Evolutionary conservation across 176 grass and related monocot genomes (phyloP).

Genomic region (Echinochloa phyllopogon): DNA sequence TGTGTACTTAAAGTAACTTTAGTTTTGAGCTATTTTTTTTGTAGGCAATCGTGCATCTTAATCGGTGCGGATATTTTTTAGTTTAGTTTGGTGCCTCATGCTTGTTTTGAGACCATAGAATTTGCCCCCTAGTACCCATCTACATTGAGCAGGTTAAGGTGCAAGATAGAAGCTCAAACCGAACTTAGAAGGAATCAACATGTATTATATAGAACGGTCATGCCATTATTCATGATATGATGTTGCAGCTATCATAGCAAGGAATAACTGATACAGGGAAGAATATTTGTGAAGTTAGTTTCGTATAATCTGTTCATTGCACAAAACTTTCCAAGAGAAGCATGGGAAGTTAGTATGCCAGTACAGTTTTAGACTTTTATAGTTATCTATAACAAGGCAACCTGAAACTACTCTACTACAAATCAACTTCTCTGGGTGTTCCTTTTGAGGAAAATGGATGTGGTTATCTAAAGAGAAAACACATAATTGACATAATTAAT

Average conservation of each 20-base stretch:
- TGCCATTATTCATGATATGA: background rate
- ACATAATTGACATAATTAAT: background rate
- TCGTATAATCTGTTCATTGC: background rate
- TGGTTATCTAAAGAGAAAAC: slow-evolving; percentile 25
- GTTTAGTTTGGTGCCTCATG: slow-evolving; percentile 19
- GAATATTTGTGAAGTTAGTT: background rate
- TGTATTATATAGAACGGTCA: background rate
- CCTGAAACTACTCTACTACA: background rate
- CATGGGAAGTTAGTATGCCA: background rate
- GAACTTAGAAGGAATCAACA: background rate
- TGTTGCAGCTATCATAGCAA: background rate
- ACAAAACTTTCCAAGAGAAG: slow-evolving; percentile 7
- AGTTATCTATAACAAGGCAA: background rate
- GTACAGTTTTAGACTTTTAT: background rate
- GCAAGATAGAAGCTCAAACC: background rate
- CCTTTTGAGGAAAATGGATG: background rate
- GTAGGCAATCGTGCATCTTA: background rate
- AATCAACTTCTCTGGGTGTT: background rate
- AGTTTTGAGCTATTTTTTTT: slow-evolving; percentile 15
- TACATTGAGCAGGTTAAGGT: slow-evolving; percentile 4
- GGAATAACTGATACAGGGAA: background rate
- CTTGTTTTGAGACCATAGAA: background rate
- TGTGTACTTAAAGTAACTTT: background rate
- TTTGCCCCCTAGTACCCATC: background rate
- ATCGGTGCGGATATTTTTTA: background rate